Evolutionary conservation across 352 stramenopile species (phyloP), one percentile per base, ranked within the genome.

Genomic region (Phytophthora agathidicida): DNA sequence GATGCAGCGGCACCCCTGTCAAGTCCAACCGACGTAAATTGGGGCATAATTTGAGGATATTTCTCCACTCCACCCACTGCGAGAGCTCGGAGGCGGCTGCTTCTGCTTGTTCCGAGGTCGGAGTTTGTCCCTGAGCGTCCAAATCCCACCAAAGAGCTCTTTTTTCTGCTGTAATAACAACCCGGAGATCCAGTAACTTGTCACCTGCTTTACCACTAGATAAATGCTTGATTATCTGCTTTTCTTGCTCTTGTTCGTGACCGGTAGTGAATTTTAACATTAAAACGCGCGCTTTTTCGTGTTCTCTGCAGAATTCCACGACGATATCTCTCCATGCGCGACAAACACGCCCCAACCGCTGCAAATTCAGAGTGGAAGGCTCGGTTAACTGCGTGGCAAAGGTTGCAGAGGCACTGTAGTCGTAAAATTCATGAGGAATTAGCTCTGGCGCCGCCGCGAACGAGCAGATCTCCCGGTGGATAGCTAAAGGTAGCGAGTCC

Each of bases 31-130:
- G 54, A 5, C 47, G 52, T 6, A 88, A 3, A 39, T 78, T 73
- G 2, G 75, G 70, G 24, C 71, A 72, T 10, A 63, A 38, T 44
- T 47, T 26, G 0, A 87, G 45, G 26, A 83, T 32, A 17, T 58
- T 38, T 7, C 45, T 46, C 77, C 77, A 87, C 49, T 87, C 72
- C 26, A 78, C 46, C 57, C 65, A 77, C 22, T 84, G 64, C n/a
- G 44, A 54, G 13, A 68, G 48, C 11, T 65, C 41, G 8, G 30
- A 42, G 4, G 28, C 27, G 22, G 42, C 42, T 32, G 46, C 43
- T 39, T 59, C 26, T 3, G 28, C 36, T 44, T 38, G 35, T 14
- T 39, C 41, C 0, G 31, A 27, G 4, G 33, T 49, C 4, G 42
- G 38, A 0, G 17, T 49, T 9, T 64, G 43, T 19, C 53, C 46